These are phyloP conservation scores for Thecaphora thlaspeos DNA, from an alignment of 1,284 basidiomycete species.

Conservation along the genomic window DNA sequence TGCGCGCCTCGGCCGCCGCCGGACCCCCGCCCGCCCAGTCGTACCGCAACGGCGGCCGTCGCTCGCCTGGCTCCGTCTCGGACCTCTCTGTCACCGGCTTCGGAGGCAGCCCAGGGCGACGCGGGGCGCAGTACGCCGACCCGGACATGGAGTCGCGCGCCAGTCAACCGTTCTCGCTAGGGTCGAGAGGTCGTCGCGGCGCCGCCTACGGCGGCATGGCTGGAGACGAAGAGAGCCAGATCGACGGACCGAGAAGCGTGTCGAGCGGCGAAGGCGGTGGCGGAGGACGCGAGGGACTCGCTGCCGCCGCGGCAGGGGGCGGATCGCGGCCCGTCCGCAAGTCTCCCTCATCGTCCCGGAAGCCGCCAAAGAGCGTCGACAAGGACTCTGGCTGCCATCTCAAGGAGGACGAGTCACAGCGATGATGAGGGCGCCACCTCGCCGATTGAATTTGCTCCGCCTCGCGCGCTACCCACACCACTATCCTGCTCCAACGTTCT, in stretches of 20 bases:
- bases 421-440: no score
- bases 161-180: constrained; percentile 33
- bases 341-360: constrained; percentile 10
- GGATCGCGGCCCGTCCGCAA: constrained; percentile 5
- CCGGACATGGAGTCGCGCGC: constrained; percentile 28
- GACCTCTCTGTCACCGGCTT: constrained; percentile 4
- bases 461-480: no score
- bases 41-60: constrained; percentile 13
- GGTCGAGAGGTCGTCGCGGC: constrained; percentile 39
- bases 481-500: no score
- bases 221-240: constrained; percentile 20
- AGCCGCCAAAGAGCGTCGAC: constrained; percentile 8
- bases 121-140: constrained; percentile 46
- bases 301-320: constrained; percentile 24
- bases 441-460: no score
- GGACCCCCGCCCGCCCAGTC: constrained; percentile 1
- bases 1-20: neutral
- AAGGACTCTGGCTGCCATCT: constrained; percentile 41
- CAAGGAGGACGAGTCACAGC: constrained; percentile 26
- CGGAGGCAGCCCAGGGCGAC: constrained; percentile 14
- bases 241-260: constrained; percentile 4
- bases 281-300: constrained; percentile 5
- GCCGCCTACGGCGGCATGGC: constrained; percentile 33
- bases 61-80: constrained; percentile 4
- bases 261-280: neutral